Evolutionary conservation across 2,329 filamentous ascomycete species (phyloP).

Genomic region (Zymoseptoria passerinii): DNA sequence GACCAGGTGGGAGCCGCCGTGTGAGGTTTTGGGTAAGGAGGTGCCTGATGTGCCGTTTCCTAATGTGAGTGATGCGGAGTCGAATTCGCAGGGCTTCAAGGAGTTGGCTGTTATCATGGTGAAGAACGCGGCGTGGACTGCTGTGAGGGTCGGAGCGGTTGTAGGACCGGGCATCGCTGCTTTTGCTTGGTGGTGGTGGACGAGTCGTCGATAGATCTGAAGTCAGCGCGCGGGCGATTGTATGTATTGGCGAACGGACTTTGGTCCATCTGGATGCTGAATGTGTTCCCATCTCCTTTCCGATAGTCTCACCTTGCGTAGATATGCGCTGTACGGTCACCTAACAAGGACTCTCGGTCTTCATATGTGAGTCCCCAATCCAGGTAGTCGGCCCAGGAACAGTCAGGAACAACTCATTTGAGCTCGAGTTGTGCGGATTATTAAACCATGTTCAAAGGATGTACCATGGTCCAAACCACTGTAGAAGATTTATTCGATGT

Average conservation of each 20-base stretch:
- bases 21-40: conserved; percentile 22
- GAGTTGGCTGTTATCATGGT: neutral
- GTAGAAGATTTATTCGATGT: no score
- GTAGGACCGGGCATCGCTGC: no score
- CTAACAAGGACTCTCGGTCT: no score
- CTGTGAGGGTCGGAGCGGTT: no score
- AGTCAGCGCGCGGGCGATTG: neutral
- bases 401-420: neutral
- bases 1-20: conserved; percentile 26
- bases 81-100: neutral
- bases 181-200: neutral
- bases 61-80: conserved; percentile 5
- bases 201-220: neutral
- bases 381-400: no score
- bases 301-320: neutral
- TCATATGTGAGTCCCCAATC: no score
- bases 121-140: neutral
- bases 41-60: conserved; percentile 23
- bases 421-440: neutral
- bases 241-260: no score
- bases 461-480: no score
- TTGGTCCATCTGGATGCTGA: no score
- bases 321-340: no score
- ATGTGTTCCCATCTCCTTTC: neutral
- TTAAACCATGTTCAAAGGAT: no score